These are phyloP conservation scores for Botrytis byssoidea DNA, from an alignment of 2,329 filamentous ascomycete genomes.

Conservation along the genomic window DNA sequence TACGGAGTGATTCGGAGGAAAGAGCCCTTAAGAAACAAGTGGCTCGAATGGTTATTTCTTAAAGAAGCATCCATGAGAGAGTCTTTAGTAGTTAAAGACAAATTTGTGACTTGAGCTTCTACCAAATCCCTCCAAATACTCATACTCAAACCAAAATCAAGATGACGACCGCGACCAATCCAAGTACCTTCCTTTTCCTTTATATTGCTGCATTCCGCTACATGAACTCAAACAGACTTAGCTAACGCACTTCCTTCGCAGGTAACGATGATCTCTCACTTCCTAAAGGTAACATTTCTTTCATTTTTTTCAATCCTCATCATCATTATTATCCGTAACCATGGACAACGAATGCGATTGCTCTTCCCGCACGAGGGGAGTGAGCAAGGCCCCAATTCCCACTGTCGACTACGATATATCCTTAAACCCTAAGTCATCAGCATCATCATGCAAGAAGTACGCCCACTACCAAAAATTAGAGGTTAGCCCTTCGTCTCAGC, in stretches of 20 bases:
- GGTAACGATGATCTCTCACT: conserved; percentile 63
- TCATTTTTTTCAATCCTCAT: conserved; percentile 20
- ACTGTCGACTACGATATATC: conserved; percentile 6
- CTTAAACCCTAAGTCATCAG: conserved; percentile 16
- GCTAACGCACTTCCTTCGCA: conserved; percentile 38
- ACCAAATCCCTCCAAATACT: not conserved
- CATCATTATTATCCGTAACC: conserved; percentile 17
- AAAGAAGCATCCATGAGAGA: not conserved
- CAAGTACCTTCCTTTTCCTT: conserved; percentile 13
- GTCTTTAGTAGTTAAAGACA: not conserved
- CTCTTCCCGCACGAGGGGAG: conserved; percentile 4
- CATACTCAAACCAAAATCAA: not conserved
- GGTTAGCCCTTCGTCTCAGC: not conserved
- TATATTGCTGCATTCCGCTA: not conserved
- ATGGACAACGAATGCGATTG: conserved; percentile 20
- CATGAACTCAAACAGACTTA: not conserved
- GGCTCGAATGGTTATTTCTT: not conserved
- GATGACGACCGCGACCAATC: not conserved
- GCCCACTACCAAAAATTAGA: not conserved
- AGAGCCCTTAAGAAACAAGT: not conserved
- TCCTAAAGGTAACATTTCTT: conserved; percentile 54
- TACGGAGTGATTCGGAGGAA: not conserved
- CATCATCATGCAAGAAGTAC: not conserved
- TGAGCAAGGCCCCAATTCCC: conserved; percentile 10
- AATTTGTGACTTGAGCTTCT: too few relatives aligned